A percentile compares a stretch with the other conserved stretches of the same genome.
These are phyloP conservation scores for Hygrophorus pudorinus DNA, from an alignment of 768 basidiomycete genomes.

Conservation along the genomic window DNA sequence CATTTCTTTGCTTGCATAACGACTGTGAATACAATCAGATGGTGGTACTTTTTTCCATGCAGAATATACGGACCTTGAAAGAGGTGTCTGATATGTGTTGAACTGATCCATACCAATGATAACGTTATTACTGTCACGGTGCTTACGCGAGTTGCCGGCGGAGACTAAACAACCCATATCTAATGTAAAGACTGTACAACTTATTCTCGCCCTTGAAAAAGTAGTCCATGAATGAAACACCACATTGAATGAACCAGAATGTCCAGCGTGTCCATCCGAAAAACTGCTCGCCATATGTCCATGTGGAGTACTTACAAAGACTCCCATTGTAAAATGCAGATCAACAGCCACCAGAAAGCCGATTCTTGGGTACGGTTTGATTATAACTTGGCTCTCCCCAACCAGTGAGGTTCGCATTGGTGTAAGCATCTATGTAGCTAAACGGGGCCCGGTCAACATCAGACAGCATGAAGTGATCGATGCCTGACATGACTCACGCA, in stretches of 20 bases:
- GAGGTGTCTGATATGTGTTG: constrained; percentile 72
- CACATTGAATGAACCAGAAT: too few species aligned
- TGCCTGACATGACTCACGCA: constrained; percentile 11
- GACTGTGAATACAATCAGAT: constrained; percentile 35
- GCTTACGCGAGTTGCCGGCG: too few species aligned
- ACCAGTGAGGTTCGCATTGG: constrained; percentile 31
- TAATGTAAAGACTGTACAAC: too few species aligned
- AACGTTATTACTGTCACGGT: neutral
- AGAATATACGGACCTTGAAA: constrained; percentile 50
- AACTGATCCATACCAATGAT: constrained; percentile 42
- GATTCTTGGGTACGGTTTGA: constrained; percentile 31
- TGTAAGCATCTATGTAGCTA: constrained; percentile 30
- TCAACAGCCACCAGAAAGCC: constrained; percentile 14
- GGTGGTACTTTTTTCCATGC: neutral
- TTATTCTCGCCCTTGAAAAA: too few species aligned
- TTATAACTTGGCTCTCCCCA: constrained; percentile 24
- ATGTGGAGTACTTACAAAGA: too few species aligned
- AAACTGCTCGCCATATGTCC: too few species aligned
- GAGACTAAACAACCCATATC: too few species aligned
- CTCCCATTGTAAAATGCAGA: too few species aligned
- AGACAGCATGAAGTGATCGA: neutral
- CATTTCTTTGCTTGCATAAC: constrained; percentile 99
- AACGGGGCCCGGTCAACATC: neutral
- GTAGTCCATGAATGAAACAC: too few species aligned
- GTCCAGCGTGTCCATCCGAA: too few species aligned